Percentiles rank a stretch among this genome's conserved stretches.
These are phyloP conservation scores for Phaffomyces opuntiae DNA, from an alignment of 805 yeast genomes.

Conservation along the genomic window DNA sequence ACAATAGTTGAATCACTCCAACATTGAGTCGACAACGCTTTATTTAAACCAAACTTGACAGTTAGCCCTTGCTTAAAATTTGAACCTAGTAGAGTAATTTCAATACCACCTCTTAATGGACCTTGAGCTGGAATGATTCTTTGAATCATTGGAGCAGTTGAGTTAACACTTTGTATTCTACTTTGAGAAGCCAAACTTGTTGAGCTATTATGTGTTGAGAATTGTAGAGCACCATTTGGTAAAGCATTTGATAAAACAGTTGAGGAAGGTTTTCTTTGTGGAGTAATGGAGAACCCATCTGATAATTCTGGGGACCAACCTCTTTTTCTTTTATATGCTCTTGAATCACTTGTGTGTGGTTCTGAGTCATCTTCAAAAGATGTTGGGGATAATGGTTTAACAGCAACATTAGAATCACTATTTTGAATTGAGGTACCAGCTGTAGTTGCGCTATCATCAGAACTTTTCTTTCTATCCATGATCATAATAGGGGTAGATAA, in stretches of 20 bases:
- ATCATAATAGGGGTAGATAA: conserved; percentile 75
- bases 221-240: background rate
- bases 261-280: conserved; percentile 29
- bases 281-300: conserved; percentile 32
- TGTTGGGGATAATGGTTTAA: conserved; percentile 47
- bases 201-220: conserved; percentile 8
- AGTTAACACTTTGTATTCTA: conserved; percentile 4
- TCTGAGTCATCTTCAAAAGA: conserved; percentile 59
- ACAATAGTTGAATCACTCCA: conserved; percentile 95
- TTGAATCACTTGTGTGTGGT: conserved; percentile 32
- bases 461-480: conserved; percentile 76
- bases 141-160: conserved; percentile 39
- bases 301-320: conserved; percentile 28
- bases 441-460: conserved; percentile 11
- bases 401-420: conserved; percentile 14
- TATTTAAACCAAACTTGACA: conserved; percentile 81
- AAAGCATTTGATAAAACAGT: conserved; percentile 21
- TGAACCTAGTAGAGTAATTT: conserved; percentile 82
- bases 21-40: conserved; percentile 81
- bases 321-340: conserved; percentile 43
- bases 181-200: conserved; percentile 9
- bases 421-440: conserved; percentile 8
- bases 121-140: conserved; percentile 94
- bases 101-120: conserved; percentile 93
- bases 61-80: conserved; percentile 77